phyloP scores from a whole-genome alignment of 2,329 filamentous ascomycete genomes.

The Arthrobotrys sphaeroides region DNA sequence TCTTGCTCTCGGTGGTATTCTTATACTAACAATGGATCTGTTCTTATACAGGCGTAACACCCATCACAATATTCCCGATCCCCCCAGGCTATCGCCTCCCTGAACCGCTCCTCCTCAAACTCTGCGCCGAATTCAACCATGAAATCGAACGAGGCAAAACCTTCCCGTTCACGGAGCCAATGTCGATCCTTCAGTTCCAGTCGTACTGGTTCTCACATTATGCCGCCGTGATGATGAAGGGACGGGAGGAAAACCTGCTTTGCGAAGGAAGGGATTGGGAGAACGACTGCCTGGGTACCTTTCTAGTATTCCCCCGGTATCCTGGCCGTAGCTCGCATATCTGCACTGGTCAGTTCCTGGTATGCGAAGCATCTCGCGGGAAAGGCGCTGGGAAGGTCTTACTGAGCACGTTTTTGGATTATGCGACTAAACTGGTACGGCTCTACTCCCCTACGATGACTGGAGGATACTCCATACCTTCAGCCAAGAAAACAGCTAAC shows the following conservation, averaged over 20 bases:
- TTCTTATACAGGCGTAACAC: conserved; percentile 65
- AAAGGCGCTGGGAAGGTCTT: conserved; percentile 78
- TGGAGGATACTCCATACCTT: no score
- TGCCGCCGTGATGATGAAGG: conserved; percentile 75
- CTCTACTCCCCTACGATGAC: not conserved
- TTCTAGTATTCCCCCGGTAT: conserved; percentile 33
- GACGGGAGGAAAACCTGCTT: conserved; percentile 65
- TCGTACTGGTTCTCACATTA: conserved; percentile 80
- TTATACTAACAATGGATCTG: not conserved
- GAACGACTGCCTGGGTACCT: conserved; percentile 67
- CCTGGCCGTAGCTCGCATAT: conserved; percentile 74
- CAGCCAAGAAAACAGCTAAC: no score
- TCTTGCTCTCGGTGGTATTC: not conserved
- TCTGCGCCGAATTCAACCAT: conserved; percentile 73
- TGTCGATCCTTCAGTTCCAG: conserved; percentile 71
- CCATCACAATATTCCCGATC: conserved; percentile 75
- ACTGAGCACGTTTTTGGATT: conserved; percentile 80
- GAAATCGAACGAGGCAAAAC: conserved; percentile 79
- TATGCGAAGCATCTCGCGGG: conserved; percentile 76
- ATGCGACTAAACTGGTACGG: conserved; percentile 71
- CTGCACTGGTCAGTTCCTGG: conserved; percentile 81
- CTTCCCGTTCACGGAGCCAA: conserved; percentile 74
- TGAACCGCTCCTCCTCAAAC: conserved; percentile 70
- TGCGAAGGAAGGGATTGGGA: conserved; percentile 69
- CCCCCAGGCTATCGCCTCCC: conserved; percentile 71